Evolutionary conservation across 768 basidiomycete genomes (phyloP), one percentile per base, ranked within the genome.

Genomic region (Boletus rubroflammeus): DNA sequence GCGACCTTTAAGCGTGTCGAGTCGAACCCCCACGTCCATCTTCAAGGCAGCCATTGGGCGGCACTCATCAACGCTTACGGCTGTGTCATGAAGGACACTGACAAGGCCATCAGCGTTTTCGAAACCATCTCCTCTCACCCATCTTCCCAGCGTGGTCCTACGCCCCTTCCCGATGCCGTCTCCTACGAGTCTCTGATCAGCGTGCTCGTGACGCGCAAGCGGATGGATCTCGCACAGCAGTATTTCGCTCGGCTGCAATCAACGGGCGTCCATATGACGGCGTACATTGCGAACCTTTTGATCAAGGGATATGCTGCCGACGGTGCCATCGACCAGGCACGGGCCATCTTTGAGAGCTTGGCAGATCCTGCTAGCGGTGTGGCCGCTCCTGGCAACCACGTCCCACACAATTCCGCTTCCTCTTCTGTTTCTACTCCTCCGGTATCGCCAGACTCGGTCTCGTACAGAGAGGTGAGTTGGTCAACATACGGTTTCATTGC

Each of bases 181-280:
- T 79, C 86, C 21, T 98, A 88, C 72, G 97, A 99, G 68, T 84
- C 94, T 0, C 75, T 98, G 60, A 81, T 98, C 76, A 94, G 90
- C 67, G 88, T 89, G 28, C 74, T 95, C 39, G 84, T 93, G 43
- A 85, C 83, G 5, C 83, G 86, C 67, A 86, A 85, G 34, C 84
- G 87, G 15, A 76, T 86, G 49, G 93, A 94, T 59, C 81, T 94
- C 43, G 79, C 94, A 25, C 84, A 85, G 0, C 62, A 72, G 17
- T 93, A 91, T 66, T 69, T 88, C 34, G 67, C 73, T 31, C 81
- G 82, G 53, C 83, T 98, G 75, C 73, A 72, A 23, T 61, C 71
- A 1, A 75, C 79, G 6, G 83, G 83, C 31, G 82, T 94, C 8
- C 88, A 89, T 62, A 87, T 93, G 83, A 98, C 95, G 2, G 94